Evolutionary conservation across 2,329 filamentous ascomycete genomes (phyloP), one percentile per base, ranked within the genome.

Genomic region (Penicillium sp.): DNA sequence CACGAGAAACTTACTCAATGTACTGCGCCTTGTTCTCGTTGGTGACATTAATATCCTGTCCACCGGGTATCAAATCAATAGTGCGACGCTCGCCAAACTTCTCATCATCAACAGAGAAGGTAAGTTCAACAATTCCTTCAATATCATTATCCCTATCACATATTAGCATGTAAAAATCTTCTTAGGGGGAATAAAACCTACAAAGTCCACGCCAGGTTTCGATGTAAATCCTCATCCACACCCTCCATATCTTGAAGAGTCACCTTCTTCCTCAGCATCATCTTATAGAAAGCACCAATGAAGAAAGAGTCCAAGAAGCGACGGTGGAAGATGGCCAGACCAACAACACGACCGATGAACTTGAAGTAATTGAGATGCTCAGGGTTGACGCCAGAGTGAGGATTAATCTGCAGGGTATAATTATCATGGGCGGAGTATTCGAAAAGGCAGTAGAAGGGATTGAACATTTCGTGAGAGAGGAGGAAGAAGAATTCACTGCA

Each of bases 351-450:
- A 42, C 94, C 94, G 67, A 99, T 99, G 70, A 99, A 99, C 75
- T 96, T 97, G 85, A 99, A 99, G 78, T 97, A 99, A 73, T 97
- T 97, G 67, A 99, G 80, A 84, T 99, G 94, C 76, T 99, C 94
- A 1, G 94, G 94, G 75, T 99, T 99, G 76, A 99, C 97, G 59
- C 94, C 94, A 17, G 94, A 99, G 75, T 99, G 94, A 39, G 94
- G 94, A 78, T 99, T 99, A 80, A 99, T 99, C 77, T 99, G 94
- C 49, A 99, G 88, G 24, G 94, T 99, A 78, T 99, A 99, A 78
- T 99, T 99, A 84, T 99, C 94, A 80, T 99, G 94, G 32, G 94
- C 94, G 21, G 94, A 97, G 75, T 99, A 99, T 77, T 99, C 94
- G 80, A 99, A 99, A 47, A 99, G 82, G 73, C 94, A 99, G 79